Conservation (phyloP, 2,329 filamentous ascomycete genomes). For the Leptographium wingfieldii region DNA sequence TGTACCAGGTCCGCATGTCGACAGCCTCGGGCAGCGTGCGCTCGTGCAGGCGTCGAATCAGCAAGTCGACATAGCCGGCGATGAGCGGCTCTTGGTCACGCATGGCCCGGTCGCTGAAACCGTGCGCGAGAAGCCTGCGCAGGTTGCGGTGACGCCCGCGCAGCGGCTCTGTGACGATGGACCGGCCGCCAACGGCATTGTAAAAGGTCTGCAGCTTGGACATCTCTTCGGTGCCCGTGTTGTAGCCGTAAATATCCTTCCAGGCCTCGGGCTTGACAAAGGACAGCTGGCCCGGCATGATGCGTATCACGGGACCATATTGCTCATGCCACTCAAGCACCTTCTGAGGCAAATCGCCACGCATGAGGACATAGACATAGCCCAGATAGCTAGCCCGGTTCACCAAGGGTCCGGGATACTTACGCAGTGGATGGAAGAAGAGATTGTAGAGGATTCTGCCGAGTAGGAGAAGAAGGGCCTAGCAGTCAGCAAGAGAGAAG, state of each 20-base stretch:
- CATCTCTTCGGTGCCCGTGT: constrained; percentile 7
- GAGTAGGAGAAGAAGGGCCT: background rate
- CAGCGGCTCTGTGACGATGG: constrained; percentile 13
- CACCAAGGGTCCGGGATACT: constrained; percentile 19
- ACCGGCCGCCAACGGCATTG: background rate
- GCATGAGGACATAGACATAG: background rate
- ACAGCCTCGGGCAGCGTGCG: background rate
- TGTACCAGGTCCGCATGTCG: constrained; percentile 10
- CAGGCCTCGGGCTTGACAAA: constrained; percentile 21
- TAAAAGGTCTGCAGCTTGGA: constrained; percentile 9
- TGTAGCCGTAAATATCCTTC: constrained; percentile 26
- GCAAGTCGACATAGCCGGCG: constrained; percentile 23
- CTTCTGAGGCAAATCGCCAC: constrained; percentile 10
- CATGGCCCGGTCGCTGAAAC: constrained; percentile 26
- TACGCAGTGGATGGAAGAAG: constrained; percentile 21
- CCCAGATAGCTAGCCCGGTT: constrained; percentile 13
- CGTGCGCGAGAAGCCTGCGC: constrained; percentile 23
- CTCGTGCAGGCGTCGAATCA: constrained; percentile 20
- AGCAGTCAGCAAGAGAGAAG: background rate
- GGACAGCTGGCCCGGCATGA: constrained; percentile 28
- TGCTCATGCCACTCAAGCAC: constrained; percentile 10
- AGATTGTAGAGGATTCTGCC: constrained; percentile 17
- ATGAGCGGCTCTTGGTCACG: constrained; percentile 29
- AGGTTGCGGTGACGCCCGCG: constrained; percentile 21
- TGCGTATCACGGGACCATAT: constrained; percentile 28